Base-by-base conservation (phyloP, 768 basidiomycete species). In the Termitomyces sp. region DNA sequence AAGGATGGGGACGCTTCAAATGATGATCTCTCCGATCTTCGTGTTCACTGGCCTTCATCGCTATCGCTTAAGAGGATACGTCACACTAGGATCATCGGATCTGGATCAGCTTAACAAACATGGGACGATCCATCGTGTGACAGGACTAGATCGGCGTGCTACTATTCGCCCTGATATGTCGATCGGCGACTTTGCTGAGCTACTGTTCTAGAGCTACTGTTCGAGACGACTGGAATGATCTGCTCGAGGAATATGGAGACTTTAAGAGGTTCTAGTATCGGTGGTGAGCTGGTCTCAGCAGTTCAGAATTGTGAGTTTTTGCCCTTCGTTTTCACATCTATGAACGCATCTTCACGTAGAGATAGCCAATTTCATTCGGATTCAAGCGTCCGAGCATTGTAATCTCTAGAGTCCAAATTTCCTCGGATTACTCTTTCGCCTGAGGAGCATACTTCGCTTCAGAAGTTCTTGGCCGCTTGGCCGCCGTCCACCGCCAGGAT, bases 91-190 rank as follows among this genome's bases (percentile, higher is more conserved):
- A 6, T 50, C 35, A 7, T 64, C 65, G 2, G 59, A 58, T 30
- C 33, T 65, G 41, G 61, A 64, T 23, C 65, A 66, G 53, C 48
- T 54, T 13, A 61, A 66, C 62, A 50, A 33, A 16, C 28, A 51
- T 20, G 65, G 64, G n/a, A 23, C 14, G 2, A 59, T 64, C 36
- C 64, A 62, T 43, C 50, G 20, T 20, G 53, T 63, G 28, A 40
- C 12, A n/a, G 59, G 61, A 20, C 35, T 65, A 14, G 64, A 64
- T 51, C 57, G 55, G 3, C 55, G 28, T 6, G 60, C 23, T 23
- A 23, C 64, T 3, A 61, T n/a, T 33, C 43, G 2, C 3, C 58
- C 49, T 8, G 41, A 50, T 4, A 64, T 57, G 12, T 46, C 49
- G 1, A 47, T 63, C 8, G 50, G 53, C 33, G 55, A 60, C 4